phyloP scores from a whole-genome alignment of 176 grass and related monocot species.

The Elaeis guineensis region DNA sequence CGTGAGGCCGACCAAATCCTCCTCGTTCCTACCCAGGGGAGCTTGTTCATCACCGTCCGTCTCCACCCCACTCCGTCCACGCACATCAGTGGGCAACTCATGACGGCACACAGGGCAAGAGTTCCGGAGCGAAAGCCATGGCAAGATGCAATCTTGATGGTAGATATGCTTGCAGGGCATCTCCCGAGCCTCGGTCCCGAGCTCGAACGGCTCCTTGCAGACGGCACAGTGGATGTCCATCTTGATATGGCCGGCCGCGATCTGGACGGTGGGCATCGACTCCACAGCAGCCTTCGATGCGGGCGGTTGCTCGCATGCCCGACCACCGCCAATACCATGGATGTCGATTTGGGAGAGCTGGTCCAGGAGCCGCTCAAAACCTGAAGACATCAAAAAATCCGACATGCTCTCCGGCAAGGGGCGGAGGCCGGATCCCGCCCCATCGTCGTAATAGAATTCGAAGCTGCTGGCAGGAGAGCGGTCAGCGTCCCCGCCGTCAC shows the following conservation, averaged over 20 bases:
- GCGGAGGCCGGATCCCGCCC: constrained; percentile 38
- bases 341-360: constrained; percentile 59
- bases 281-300: constrained; percentile 54
- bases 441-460: constrained; percentile 62
- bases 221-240: constrained; percentile 52
- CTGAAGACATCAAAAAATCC: constrained; percentile 53
- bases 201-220: constrained; percentile 51
- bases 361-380: constrained; percentile 51
- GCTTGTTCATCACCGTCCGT: not conserved
- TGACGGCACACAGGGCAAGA: constrained; percentile 66
- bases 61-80: not conserved
- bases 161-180: constrained; percentile 71
- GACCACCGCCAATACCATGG: constrained; percentile 19
- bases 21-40: constrained; percentile 25
- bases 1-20: constrained; percentile 46
- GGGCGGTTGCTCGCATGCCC: constrained; percentile 39
- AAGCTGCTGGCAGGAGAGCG: constrained; percentile 22
- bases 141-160: constrained; percentile 69
- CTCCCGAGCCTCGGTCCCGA: constrained; percentile 42
- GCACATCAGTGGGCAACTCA: constrained; percentile 39
- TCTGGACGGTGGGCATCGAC: constrained; percentile 50
- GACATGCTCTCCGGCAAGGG: constrained; percentile 57
- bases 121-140: constrained; percentile 61
- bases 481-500: constrained; percentile 1
- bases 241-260: constrained; percentile 26